Evolutionary conservation across 768 basidiomycete genomes (phyloP).

Genomic region (Boletus rufocinnamomeus): DNA sequence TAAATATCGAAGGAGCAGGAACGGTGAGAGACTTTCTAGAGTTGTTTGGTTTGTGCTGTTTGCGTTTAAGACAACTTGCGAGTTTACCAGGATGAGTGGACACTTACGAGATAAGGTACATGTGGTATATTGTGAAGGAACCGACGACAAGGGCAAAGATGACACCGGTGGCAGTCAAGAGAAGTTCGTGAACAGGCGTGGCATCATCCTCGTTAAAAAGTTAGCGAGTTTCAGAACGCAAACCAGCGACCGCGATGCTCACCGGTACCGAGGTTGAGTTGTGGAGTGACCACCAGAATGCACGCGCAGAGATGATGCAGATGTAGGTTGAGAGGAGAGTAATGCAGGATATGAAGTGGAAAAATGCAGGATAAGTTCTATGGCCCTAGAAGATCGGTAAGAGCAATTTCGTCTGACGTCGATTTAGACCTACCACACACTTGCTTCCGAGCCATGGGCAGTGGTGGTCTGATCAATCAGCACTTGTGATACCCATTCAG

Average conservation of each 20-base stretch:
- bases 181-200: constrained; percentile 71
- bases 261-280: constrained; percentile 61
- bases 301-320: constrained; percentile 50
- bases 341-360: constrained; percentile 71
- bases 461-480: constrained; percentile 66
- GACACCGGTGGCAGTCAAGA: constrained; percentile 59
- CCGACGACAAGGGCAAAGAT: constrained; percentile 68
- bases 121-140: constrained; percentile 73
- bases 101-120: constrained; percentile 73
- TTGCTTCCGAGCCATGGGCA: constrained; percentile 80
- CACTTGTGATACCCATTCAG: not conserved
- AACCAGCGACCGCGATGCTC: constrained; percentile 28
- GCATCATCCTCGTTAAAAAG: constrained; percentile 49
- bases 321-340: constrained; percentile 66
- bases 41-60: constrained; percentile 85
- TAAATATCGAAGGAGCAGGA: constrained; percentile 68
- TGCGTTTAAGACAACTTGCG: not conserved
- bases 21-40: constrained; percentile 73
- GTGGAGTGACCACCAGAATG: constrained; percentile 65
- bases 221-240: not conserved
- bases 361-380: constrained; percentile 80
- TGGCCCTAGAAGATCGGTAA: constrained; percentile 54
- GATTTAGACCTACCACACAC: constrained; percentile 60
- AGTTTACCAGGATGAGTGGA: not conserved
- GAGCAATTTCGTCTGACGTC: not conserved